phyloP scores from a whole-genome alignment of 257 asterid genomes.

The Asclepias syriaca region DNA sequence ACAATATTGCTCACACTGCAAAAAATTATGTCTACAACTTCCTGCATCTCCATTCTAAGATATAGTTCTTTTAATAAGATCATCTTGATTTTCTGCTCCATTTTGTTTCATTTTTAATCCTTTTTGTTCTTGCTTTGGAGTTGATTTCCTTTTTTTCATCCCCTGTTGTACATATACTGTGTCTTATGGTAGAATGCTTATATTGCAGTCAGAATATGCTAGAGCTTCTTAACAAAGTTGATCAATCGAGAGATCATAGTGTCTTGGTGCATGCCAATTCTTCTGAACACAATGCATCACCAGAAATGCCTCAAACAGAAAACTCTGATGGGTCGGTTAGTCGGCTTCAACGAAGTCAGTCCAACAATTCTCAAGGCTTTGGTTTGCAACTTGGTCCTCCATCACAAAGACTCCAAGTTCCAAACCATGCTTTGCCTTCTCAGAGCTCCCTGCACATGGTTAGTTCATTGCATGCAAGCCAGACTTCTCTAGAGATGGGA shows the following conservation, averaged over 20 bases:
- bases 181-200: constrained; percentile 12
- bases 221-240: constrained; percentile 90
- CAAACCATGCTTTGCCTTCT: constrained; percentile 39
- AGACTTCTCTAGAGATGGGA: constrained; percentile 38
- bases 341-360: constrained; percentile 48
- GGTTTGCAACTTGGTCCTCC: constrained; percentile 95
- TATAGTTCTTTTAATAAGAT: background rate
- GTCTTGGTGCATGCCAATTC: constrained; percentile 30
- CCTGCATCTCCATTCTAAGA: background rate
- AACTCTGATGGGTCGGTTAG: constrained; percentile 45
- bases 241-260: constrained; percentile 55
- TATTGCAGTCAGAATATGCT: constrained; percentile 79
- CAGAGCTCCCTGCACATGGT: constrained; percentile 37
- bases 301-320: constrained; percentile 45
- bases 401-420: constrained; percentile 44
- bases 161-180: background rate
- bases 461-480: constrained; percentile 32
- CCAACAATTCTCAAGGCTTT: constrained; percentile 71
- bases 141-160: background rate
- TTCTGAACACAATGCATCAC: constrained; percentile 41
- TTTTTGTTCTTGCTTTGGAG: background rate
- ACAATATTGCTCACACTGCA: background rate
- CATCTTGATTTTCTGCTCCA: background rate
- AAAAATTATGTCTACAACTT: background rate
- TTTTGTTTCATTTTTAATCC: background rate